Evolutionary conservation across 1,139 yeast genomes (phyloP).

Genomic region (Debaryomyces sp.): DNA sequence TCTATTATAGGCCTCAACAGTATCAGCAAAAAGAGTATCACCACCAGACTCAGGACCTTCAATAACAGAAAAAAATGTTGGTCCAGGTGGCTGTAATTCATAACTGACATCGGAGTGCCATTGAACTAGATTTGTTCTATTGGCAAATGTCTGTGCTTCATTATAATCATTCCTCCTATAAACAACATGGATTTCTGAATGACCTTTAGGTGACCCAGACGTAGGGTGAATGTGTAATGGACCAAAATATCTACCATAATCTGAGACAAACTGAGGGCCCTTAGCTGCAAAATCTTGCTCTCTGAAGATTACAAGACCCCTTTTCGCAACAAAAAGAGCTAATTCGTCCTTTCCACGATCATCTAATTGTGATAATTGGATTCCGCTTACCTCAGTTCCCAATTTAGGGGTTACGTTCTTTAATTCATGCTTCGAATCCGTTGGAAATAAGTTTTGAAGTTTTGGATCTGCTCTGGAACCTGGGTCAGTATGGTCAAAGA

Average conservation of each 20-base stretch:
- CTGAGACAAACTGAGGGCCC: slow-evolving; percentile 55
- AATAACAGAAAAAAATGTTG: slow-evolving; percentile 59
- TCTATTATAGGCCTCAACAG: slow-evolving; percentile 63
- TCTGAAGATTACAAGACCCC: slow-evolving; percentile 68
- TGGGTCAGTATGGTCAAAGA: slow-evolving; percentile 54
- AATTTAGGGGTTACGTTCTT: slow-evolving; percentile 59
- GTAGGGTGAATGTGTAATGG: slow-evolving; percentile 75
- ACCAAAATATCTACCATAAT: slow-evolving; percentile 64
- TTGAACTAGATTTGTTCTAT: slow-evolving; percentile 33
- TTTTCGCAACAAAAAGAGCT: slow-evolving; percentile 60
- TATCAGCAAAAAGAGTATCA: slow-evolving; percentile 66
- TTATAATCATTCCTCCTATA: slow-evolving; percentile 52
- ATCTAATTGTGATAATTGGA: slow-evolving; percentile 54
- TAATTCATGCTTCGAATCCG: slow-evolving; percentile 25
- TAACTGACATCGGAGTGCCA: slow-evolving; percentile 76
- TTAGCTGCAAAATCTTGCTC: slow-evolving; percentile 60
- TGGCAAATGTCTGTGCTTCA: slow-evolving; percentile 32
- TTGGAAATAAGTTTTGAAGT: slow-evolving; percentile 50
- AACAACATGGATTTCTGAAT: slow-evolving; percentile 62
- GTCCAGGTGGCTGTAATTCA: slow-evolving; percentile 68
- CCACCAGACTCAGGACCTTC: slow-evolving; percentile 69
- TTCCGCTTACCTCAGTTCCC: slow-evolving; percentile 62
- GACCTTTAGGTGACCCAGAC: slow-evolving; percentile 61
- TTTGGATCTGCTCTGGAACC: slow-evolving; percentile 58
- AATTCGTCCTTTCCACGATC: slow-evolving; percentile 59